A percentile compares a stretch with the other conserved stretches of the same genome.
phyloP scores from a whole-genome alignment of 257 asterid species.

The Penstemon davidsonii region DNA sequence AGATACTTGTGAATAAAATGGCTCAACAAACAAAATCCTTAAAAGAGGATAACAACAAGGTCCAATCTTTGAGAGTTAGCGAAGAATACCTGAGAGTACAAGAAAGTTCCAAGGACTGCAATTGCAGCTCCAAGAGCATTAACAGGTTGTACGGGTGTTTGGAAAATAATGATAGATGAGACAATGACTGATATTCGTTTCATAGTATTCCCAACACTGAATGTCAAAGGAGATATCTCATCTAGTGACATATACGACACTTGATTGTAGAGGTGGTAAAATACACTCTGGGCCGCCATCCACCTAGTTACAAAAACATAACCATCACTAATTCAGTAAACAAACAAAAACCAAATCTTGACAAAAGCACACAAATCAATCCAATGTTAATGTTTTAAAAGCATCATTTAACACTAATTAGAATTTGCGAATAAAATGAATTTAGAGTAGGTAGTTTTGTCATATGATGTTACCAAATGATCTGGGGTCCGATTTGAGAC shows the following conservation, averaged over 20 bases:
- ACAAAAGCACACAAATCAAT: conserved; percentile 8
- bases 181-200: conserved; percentile 92
- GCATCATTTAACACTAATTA: neutral
- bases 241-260: conserved; percentile 97
- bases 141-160: conserved; percentile 84
- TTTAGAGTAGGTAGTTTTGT: conserved; percentile 21
- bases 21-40: neutral
- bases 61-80: neutral
- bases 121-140: conserved; percentile 99
- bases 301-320: conserved; percentile 57
- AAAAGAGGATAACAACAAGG: neutral
- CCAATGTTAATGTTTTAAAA: neutral
- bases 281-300: conserved; percentile 93
- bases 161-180: conserved; percentile 91
- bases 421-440: conserved; percentile 7
- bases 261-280: conserved; percentile 94
- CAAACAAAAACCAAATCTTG: conserved; percentile 11
- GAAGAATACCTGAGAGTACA: conserved; percentile 84
- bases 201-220: conserved; percentile 95
- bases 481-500: conserved; percentile 81
- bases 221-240: conserved; percentile 94
- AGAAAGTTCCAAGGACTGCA: conserved; percentile 88
- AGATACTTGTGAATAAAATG: too few relatives aligned
- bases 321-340: conserved; percentile 19
- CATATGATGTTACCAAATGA: conserved; percentile 66